Evolutionary conservation across 371 early-diverging fungal species (phyloP).

Genomic region (Lichtheimia ramosa): DNA sequence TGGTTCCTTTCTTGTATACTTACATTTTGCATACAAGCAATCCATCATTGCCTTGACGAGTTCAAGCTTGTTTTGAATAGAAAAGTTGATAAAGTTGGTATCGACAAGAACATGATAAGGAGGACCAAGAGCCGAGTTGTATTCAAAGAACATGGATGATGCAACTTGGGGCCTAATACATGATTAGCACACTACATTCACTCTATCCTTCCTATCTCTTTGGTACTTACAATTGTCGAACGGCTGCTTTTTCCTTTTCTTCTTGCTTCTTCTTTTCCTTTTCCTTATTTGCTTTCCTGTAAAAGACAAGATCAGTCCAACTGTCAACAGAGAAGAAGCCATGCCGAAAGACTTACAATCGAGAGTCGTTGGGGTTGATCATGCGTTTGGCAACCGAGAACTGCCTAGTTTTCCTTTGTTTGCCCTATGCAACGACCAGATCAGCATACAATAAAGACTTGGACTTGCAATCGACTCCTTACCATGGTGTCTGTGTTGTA

Average conservation of each 20-base stretch:
- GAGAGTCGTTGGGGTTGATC: constrained; percentile 85
- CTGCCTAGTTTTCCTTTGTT: constrained; percentile 90
- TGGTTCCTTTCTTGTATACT: constrained; percentile 6
- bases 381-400: constrained; percentile 93
- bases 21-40: constrained; percentile 95
- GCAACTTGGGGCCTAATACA: constrained; percentile 81
- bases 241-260: constrained; percentile 66
- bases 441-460: background rate
- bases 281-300: constrained; percentile 78
- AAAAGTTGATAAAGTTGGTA: constrained; percentile 99
- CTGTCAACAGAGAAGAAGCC: too few species aligned
- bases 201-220: background rate
- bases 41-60: constrained; percentile 98
- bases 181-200: background rate
- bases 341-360: constrained; percentile 60
- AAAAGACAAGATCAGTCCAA: background rate
- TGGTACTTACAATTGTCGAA: constrained; percentile 77
- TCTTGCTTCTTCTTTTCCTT: constrained; percentile 74
- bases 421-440: constrained; percentile 61
- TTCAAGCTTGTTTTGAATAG: constrained; percentile 99
- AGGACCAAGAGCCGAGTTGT: constrained; percentile 96
- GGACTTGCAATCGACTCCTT: background rate
- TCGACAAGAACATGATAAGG: constrained; percentile 99
- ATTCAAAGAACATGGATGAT: constrained; percentile 95
- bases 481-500: constrained; percentile 1